These are phyloP conservation scores for Penicillium daleae DNA, from an alignment of 495 filamentous ascomycete genomes.

Conservation along the genomic window DNA sequence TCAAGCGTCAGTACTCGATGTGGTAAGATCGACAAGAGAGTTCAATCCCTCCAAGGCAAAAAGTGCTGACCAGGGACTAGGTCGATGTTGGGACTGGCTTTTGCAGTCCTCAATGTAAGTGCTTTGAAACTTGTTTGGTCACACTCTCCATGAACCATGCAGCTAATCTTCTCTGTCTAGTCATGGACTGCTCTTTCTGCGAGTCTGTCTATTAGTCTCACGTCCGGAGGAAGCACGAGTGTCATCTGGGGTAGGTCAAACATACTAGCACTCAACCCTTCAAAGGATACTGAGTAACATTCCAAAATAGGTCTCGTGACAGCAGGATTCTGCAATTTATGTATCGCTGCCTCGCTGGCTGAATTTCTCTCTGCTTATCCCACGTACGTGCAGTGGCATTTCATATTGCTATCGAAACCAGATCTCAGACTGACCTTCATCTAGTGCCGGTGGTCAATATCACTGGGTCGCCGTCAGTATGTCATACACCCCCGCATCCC, in stretches of 20 bases:
- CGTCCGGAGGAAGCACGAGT: constrained; percentile 47
- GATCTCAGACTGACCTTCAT: constrained; percentile 5
- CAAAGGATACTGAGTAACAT: constrained; percentile 7
- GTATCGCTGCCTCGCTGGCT: constrained; percentile 67
- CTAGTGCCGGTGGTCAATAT: constrained; percentile 63
- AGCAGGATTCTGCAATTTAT: constrained; percentile 69
- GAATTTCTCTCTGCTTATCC: constrained; percentile 74
- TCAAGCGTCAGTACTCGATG: constrained; percentile 57
- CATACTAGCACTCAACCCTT: background rate
- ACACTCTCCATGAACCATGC: constrained; percentile 21
- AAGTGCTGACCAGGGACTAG: constrained; percentile 19
- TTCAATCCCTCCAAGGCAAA: background rate
- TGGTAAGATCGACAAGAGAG: constrained; percentile 24
- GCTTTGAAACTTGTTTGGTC: background rate
- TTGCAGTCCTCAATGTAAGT: constrained; percentile 50
- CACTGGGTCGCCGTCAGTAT: constrained; percentile 68
- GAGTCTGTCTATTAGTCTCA: constrained; percentile 48
- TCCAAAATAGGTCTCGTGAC: constrained; percentile 57
- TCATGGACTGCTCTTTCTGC: constrained; percentile 53
- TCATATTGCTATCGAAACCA: too few relatives aligned
- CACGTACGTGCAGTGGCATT: constrained; percentile 40
- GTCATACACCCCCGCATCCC: constrained; percentile 1
- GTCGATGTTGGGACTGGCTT: constrained; percentile 52
- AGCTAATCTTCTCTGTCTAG: constrained; percentile 14
- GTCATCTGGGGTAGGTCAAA: constrained; percentile 49